Evolutionary conservation across 148 eudicot genomes (phyloP).

Genomic region (Mesembryanthemum crystallinum): DNA sequence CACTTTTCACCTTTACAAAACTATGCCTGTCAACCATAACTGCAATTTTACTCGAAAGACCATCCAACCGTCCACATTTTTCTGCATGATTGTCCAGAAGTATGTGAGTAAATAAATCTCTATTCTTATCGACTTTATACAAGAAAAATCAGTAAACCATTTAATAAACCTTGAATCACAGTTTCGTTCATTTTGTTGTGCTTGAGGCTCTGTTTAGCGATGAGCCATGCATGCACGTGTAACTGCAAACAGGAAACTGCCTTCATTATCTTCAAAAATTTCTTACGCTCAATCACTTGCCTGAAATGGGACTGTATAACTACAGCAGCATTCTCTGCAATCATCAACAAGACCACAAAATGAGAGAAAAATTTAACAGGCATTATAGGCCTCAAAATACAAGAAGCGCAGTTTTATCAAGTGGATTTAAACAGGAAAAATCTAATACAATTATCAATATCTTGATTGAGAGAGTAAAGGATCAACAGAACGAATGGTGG

Average conservation of each 20-base stretch:
- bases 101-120: conserved; percentile 1
- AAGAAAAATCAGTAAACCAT: conserved; percentile 6
- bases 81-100: conserved; percentile 34
- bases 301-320: conserved; percentile 62
- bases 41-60: conserved; percentile 27
- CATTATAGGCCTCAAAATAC: not conserved
- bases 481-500: not conserved
- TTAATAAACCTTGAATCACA: conserved; percentile 27
- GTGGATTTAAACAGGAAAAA: no score
- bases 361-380: not conserved
- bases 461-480: not conserved
- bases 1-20: conserved; percentile 49
- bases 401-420: no score
- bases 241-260: conserved; percentile 47
- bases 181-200: conserved; percentile 20
- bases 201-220: conserved; percentile 30
- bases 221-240: conserved; percentile 55
- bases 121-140: not conserved
- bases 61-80: conserved; percentile 28
- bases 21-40: conserved; percentile 52
- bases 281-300: conserved; percentile 34
- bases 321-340: conserved; percentile 62
- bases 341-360: conserved; percentile 13
- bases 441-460: no score
- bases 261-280: conserved; percentile 40